Evolutionary conservation across 768 basidiomycete genomes (phyloP).

Genomic region (Kwoniella sp.): DNA sequence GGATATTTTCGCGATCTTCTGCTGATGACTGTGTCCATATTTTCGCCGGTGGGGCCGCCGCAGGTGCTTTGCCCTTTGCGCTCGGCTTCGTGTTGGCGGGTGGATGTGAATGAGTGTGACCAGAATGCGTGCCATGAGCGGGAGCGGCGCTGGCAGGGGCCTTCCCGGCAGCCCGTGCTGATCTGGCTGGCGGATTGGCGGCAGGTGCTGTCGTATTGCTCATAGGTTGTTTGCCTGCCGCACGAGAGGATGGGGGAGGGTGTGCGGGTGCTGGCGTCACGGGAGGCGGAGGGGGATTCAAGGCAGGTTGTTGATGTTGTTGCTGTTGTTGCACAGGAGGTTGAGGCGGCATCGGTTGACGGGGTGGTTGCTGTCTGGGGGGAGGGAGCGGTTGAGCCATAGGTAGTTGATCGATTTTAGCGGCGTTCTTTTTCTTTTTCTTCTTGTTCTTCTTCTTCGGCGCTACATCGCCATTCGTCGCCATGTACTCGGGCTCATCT

Average conservation of each 20-base stretch:
- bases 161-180: slow-evolving; percentile 57
- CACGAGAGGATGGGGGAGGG: slow-evolving; percentile 74
- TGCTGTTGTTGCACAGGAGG: slow-evolving; percentile 34
- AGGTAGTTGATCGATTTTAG: slow-evolving; percentile 34
- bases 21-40: slow-evolving; percentile 91
- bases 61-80: slow-evolving; percentile 49
- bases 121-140: slow-evolving; percentile 31
- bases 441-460: slow-evolving; percentile 64
- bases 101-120: slow-evolving; percentile 62
- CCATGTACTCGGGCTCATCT: slow-evolving; percentile 41
- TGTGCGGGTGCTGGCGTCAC: slow-evolving; percentile 58
- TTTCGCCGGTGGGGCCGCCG: slow-evolving; percentile 61
- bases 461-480: slow-evolving; percentile 41
- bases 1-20: slow-evolving; percentile 95
- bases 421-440: slow-evolving; percentile 58
- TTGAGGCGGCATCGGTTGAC: slow-evolving; percentile 35
- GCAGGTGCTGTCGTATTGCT: slow-evolving; percentile 60
- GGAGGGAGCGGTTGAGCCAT: slow-evolving; percentile 52
- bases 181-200: slow-evolving; percentile 48
- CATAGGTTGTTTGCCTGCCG: slow-evolving; percentile 93
- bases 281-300: slow-evolving; percentile 59
- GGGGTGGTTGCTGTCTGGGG: slow-evolving; percentile 33
- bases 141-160: slow-evolving; percentile 52
- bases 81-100: slow-evolving; percentile 38
- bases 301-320: slow-evolving; percentile 44